Evolutionary conservation across 371 early-diverging fungal genomes (phyloP).

Genomic region (Saksenaea oblongispora): DNA sequence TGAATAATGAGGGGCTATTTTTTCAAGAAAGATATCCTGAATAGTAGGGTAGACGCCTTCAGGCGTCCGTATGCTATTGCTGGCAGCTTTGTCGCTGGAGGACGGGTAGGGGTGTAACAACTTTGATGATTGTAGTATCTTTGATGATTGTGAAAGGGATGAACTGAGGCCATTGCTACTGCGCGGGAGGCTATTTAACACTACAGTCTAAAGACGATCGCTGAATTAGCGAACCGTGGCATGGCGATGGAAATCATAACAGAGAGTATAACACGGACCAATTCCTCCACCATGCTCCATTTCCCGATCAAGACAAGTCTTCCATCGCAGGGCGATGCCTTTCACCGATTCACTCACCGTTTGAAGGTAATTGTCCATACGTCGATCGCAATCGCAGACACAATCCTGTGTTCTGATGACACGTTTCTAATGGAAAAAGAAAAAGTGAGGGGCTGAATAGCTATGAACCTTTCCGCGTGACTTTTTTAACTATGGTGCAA

Average conservation of each 20-base stretch:
- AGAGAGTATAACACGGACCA: neutral
- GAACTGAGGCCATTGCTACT: neutral
- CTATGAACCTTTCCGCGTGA: neutral
- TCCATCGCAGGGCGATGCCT: neutral
- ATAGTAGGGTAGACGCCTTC: constrained; percentile 56
- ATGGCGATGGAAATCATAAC: neutral
- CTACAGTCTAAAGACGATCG: neutral
- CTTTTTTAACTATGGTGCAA: neutral
- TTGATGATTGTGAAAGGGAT: neutral
- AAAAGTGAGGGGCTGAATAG: neutral
- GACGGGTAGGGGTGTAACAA: constrained; percentile 38
- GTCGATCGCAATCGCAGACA: neutral
- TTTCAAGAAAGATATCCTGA: constrained; percentile 51
- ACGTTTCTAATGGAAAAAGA: neutral
- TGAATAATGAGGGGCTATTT: constrained; percentile 53
- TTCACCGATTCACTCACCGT: neutral
- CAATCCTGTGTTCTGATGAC: neutral
- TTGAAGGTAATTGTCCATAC: constrained; percentile 4
- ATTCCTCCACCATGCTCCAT: neutral
- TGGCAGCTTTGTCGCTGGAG: constrained; percentile 41
- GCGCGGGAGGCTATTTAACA: constrained; percentile 2
- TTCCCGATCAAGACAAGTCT: neutral
- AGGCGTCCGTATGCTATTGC: constrained; percentile 50
- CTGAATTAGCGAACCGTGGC: neutral
- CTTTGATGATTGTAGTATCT: neutral